Evolutionary conservation across 208 protist genomes (phyloP).

Genomic region (Trichomonas vaginalis): DNA sequence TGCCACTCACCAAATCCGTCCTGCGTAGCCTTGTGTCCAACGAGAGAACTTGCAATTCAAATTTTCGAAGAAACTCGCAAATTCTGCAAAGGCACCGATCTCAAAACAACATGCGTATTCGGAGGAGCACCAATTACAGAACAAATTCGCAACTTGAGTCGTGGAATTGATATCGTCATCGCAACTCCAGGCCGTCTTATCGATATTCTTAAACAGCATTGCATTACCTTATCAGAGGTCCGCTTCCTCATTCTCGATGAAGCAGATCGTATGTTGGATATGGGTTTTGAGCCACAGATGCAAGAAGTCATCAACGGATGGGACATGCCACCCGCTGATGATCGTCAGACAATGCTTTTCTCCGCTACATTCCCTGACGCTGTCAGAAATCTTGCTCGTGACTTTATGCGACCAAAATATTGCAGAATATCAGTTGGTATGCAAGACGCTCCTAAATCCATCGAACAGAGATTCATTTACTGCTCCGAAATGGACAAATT

Average conservation of each 20-base stretch:
- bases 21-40: constrained; percentile 74
- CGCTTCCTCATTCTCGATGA: constrained; percentile 78
- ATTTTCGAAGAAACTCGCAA: constrained; percentile 76
- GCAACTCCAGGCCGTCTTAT: constrained; percentile 72
- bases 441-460: not conserved
- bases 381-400: constrained; percentile 80
- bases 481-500: constrained; percentile 45
- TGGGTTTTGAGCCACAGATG: constrained; percentile 47
- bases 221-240: constrained; percentile 52
- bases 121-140: constrained; percentile 41
- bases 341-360: constrained; percentile 93
- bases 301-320: constrained; percentile 21
- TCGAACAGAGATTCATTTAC: constrained; percentile 16
- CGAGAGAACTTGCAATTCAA: constrained; percentile 75
- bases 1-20: constrained; percentile 41
- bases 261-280: constrained; percentile 48
- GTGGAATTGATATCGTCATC: constrained; percentile 50
- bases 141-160: constrained; percentile 50
- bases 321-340: not conserved
- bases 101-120: constrained; percentile 24
- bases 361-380: constrained; percentile 92
- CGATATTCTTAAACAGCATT: constrained; percentile 59
- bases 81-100: constrained; percentile 21
- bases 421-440: constrained; percentile 42
- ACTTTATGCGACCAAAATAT: constrained; percentile 38